phyloP scores from a whole-genome alignment of 169 alveolate species.

The Plasmodium inui region DNA sequence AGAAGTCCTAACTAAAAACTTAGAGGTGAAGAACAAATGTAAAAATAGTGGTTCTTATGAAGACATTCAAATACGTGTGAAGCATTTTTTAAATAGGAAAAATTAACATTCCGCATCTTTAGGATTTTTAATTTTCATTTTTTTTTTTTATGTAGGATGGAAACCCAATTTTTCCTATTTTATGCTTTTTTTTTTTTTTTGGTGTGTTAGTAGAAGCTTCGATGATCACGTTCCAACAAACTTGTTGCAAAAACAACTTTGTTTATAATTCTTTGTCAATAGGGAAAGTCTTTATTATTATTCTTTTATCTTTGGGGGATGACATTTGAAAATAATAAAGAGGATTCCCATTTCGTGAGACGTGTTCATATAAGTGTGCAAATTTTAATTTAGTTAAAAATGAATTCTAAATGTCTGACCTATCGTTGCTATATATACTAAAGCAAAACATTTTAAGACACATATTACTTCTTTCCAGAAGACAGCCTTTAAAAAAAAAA shows the following conservation, averaged over 20 bases:
- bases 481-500: neutral
- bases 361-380: neutral
- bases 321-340: neutral
- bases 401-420: neutral
- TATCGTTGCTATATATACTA: neutral
- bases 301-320: neutral
- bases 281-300: neutral
- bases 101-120: neutral
- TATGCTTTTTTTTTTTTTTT: neutral
- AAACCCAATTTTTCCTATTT: neutral
- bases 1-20: neutral
- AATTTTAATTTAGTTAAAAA: neutral
- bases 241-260: neutral
- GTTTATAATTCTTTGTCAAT: neutral
- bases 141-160: neutral
- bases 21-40: neutral
- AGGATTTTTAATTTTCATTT: neutral
- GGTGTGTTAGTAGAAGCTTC: neutral
- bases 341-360: neutral
- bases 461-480: neutral
- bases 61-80: neutral
- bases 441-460: neutral
- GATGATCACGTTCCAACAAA: neutral
- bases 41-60: neutral
- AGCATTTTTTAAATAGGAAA: neutral